phyloP scores from a whole-genome alignment of 2,329 filamentous ascomycete genomes.

The Tolypocladium ophioglossoides region DNA sequence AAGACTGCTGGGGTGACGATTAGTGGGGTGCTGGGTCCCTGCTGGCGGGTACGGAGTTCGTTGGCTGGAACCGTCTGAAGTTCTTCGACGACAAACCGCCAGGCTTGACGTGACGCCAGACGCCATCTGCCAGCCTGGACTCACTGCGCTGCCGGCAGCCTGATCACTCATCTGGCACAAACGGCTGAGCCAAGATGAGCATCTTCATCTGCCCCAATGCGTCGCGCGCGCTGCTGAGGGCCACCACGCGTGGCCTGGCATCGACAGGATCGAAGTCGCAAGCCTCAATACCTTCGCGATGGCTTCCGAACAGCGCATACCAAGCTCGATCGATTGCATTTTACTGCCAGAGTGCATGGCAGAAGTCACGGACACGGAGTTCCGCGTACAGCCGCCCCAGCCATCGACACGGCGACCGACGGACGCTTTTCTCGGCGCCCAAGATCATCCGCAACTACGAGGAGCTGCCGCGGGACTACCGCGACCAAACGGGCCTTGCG shows the following conservation, averaged over 20 bases:
- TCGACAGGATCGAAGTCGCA: neutral
- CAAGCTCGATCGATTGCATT: neutral
- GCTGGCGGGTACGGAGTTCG: neutral
- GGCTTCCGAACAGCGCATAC: conserved; percentile 5
- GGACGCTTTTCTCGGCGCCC: conserved; percentile 23
- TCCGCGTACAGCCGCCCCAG: neutral
- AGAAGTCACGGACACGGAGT: neutral
- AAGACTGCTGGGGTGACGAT: neutral
- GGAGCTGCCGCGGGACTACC: conserved; percentile 46
- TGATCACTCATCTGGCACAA: neutral
- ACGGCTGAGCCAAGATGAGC: conserved; percentile 1
- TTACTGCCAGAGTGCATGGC: conserved; percentile 1
- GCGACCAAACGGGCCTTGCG: conserved; percentile 41
- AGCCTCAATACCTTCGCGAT: conserved; percentile 2
- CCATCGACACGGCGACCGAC: conserved; percentile 11
- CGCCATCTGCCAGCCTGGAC: neutral
- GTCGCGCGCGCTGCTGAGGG: conserved; percentile 18
- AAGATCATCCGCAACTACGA: conserved; percentile 41
- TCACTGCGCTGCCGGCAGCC: neutral
- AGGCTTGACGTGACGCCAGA: neutral
- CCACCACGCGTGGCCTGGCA: conserved; percentile 12
- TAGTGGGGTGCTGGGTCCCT: neutral
- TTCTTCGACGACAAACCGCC: neutral
- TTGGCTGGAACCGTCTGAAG: neutral
- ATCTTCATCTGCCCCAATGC: conserved; percentile 9